These are phyloP conservation scores for Corymbia citriodora DNA, from an alignment of 441 rosid genomes.

Conservation along the genomic window DNA sequence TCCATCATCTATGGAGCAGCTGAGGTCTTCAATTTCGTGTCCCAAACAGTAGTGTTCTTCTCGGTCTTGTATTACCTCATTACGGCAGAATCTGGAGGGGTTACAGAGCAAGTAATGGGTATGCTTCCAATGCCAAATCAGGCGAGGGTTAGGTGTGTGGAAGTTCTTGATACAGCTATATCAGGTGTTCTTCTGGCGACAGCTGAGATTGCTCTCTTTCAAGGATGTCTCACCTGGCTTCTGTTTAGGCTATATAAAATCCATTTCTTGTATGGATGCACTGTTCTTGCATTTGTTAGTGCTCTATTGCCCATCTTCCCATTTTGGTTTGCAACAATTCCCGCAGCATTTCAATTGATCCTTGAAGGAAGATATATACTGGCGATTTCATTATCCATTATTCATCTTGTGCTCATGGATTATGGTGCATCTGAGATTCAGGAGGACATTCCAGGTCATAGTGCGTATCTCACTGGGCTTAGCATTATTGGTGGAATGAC, in stretches of 20 bases:
- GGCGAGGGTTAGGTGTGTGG: slow-evolving; percentile 66
- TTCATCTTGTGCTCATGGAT: slow-evolving; percentile 71
- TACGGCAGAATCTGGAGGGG: slow-evolving; percentile 93
- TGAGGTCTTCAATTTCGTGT: slow-evolving; percentile 84
- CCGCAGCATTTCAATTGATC: slow-evolving; percentile 64
- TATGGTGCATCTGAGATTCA: slow-evolving; percentile 86
- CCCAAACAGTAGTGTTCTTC: slow-evolving; percentile 77
- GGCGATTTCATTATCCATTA: slow-evolving; percentile 49
- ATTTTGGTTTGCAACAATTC: slow-evolving; percentile 81
- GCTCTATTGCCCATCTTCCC: slow-evolving; percentile 85
- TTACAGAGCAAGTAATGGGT: slow-evolving; percentile 83
- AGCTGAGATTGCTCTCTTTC: slow-evolving; percentile 83
- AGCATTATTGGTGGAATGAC: slow-evolving; percentile 98
- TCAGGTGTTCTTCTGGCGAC: slow-evolving; percentile 94
- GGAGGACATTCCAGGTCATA: slow-evolving; percentile 87
- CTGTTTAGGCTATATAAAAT: slow-evolving; percentile 71
- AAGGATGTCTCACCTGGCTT: slow-evolving; percentile 96
- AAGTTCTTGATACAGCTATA: slow-evolving; percentile 80
- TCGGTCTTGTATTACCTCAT: slow-evolving; percentile 84
- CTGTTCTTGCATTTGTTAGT: slow-evolving; percentile 73
- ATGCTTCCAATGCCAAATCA: slow-evolving; percentile 71
- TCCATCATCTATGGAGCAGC: slow-evolving; percentile 82
- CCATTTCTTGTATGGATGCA: slow-evolving; percentile 85
- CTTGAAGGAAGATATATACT: slow-evolving; percentile 71
- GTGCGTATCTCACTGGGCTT: slow-evolving; percentile 77